Conservation (phyloP, 2,329 filamentous ascomycete genomes). For the Metarhizium guizhouense region DNA sequence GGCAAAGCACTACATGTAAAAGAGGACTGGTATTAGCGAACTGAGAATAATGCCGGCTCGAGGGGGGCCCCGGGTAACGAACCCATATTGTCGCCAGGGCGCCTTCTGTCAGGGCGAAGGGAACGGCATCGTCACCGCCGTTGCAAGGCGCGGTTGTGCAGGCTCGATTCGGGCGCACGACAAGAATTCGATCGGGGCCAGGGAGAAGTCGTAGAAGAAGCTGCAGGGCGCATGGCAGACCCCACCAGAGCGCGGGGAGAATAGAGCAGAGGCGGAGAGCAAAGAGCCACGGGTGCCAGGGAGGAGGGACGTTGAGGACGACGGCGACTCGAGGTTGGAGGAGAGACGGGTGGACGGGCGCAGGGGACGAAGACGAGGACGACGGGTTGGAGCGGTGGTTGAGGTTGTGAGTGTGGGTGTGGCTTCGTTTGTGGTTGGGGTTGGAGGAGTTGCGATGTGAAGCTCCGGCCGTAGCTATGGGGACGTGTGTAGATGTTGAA, state of each 20-base stretch:
- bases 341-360: slow-evolving; percentile 29
- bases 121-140: slow-evolving; percentile 13
- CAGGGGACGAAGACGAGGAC: not conserved
- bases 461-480: not conserved
- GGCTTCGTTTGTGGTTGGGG: not conserved
- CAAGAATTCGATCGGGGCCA: slow-evolving; percentile 19
- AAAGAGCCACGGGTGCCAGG: slow-evolving; percentile 67
- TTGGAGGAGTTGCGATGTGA: not conserved
- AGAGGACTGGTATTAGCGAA: not conserved
- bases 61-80: slow-evolving; percentile 21
- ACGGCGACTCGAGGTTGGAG: slow-evolving; percentile 73
- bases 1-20: slow-evolving; percentile 52
- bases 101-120: slow-evolving; percentile 52
- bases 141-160: not conserved
- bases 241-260: slow-evolving; percentile 63
- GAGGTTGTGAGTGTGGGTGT: not conserved
- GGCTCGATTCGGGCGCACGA: slow-evolving; percentile 15
- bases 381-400: not conserved
- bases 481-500: not conserved
- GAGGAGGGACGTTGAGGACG: slow-evolving; percentile 61
- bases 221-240: slow-evolving; percentile 57
- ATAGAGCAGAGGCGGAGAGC: slow-evolving; percentile 65
- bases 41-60: not conserved
- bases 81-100: slow-evolving; percentile 68
- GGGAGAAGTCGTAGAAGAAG: slow-evolving; percentile 56